These are phyloP conservation scores for Corylus avellana DNA, from an alignment of 306 rosid species.

Conservation along the genomic window DNA sequence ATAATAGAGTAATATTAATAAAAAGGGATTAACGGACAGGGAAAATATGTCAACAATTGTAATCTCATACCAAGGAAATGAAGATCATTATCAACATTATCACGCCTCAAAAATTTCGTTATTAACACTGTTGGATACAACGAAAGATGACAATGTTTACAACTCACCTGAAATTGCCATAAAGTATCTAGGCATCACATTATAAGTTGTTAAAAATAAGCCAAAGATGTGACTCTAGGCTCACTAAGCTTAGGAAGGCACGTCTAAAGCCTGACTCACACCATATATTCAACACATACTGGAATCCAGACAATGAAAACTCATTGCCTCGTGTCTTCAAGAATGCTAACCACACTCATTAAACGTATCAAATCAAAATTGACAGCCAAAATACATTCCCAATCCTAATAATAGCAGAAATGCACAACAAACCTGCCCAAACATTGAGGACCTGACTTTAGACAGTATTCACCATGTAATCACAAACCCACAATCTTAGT, in stretches of 20 bases:
- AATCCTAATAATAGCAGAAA: not conserved
- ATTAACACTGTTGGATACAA: not conserved
- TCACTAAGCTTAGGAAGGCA: constrained; percentile 2
- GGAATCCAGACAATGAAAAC: not conserved
- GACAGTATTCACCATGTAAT: not conserved
- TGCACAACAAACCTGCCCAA: not conserved
- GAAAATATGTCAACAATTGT: not conserved
- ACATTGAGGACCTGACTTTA: not conserved
- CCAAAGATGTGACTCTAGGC: not conserved
- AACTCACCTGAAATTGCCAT: not conserved
- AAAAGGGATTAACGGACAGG: not conserved
- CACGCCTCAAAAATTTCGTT: not conserved
- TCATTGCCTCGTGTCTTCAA: not conserved
- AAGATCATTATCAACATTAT: not conserved
- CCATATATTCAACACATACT: no score
- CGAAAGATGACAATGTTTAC: not conserved
- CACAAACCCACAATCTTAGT: not conserved
- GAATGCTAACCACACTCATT: not conserved
- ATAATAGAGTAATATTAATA: not conserved
- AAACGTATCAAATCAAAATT: not conserved
- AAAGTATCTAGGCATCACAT: not conserved
- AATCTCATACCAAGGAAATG: not conserved
- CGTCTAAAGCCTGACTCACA: not conserved
- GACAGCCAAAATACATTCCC: not conserved
- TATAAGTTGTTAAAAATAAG: not conserved